Percentiles rank a stretch among this genome's conserved stretches.
phyloP scores from a whole-genome alignment of 352 stramenopile species.

The Blastocystis sp. region DNA sequence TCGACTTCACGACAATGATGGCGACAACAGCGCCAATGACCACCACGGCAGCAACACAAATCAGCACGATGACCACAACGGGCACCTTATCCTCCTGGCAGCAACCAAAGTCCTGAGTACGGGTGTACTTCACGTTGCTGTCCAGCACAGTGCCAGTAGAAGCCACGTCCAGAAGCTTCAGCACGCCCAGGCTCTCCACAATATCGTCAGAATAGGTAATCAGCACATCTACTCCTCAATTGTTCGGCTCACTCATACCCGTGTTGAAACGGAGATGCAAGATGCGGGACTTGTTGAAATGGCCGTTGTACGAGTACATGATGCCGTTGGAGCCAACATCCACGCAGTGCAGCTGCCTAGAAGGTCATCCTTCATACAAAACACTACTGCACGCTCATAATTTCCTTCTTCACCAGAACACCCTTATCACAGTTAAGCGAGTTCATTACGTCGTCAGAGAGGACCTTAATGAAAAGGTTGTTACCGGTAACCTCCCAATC shows the following conservation, averaged over 20 bases:
- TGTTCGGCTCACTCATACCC: not conserved
- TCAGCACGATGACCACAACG: not conserved
- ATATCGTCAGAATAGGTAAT: constrained; percentile 32
- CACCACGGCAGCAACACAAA: constrained; percentile 47
- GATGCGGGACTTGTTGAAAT: constrained; percentile 50
- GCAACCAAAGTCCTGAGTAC: constrained; percentile 49
- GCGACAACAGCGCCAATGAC: constrained; percentile 39
- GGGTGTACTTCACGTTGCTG: constrained; percentile 17
- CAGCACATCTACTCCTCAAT: constrained; percentile 1
- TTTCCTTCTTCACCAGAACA: constrained; percentile 38
- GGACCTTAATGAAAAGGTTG: constrained; percentile 60
- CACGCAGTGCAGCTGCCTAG: constrained; percentile 14
- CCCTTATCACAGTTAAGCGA: constrained; percentile 46
- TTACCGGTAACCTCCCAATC: constrained; percentile 60
- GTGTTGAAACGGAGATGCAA: constrained; percentile 61
- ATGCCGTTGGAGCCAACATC: constrained; percentile 36
- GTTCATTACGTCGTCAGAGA: constrained; percentile 36
- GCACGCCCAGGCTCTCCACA: not conserved
- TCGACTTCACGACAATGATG: not conserved
- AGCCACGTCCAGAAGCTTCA: not conserved
- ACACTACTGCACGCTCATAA: constrained; percentile 52
- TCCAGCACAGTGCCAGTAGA: constrained; percentile 1
- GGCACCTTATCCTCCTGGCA: constrained; percentile 34
- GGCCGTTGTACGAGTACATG: constrained; percentile 45
- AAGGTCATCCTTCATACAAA: not conserved